Conservation (phyloP, 1,284 basidiomycete species). For the Lignosus rhinocerotis region DNA sequence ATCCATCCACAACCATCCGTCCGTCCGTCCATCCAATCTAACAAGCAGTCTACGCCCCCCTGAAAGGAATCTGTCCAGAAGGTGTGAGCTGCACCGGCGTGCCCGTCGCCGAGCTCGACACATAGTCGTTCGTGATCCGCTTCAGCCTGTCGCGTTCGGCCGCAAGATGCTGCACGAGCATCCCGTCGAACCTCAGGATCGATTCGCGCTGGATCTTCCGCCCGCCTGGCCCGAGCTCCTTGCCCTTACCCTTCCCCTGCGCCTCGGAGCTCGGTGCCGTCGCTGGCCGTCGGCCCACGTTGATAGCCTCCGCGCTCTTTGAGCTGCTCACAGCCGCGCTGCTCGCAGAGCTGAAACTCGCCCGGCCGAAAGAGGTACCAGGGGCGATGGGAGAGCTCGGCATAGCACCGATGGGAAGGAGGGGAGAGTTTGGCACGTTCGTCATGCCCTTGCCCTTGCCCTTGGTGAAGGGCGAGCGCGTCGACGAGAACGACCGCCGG, state of each 20-base stretch:
- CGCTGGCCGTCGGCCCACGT: constrained; percentile 15
- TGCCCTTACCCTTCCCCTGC: constrained; percentile 19
- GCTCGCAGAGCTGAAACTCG: constrained; percentile 11
- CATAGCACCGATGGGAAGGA: constrained; percentile 21
- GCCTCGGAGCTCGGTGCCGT: constrained; percentile 21
- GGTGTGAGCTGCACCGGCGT: constrained; percentile 15
- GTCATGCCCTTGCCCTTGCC: constrained; percentile 21
- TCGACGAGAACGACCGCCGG: constrained; percentile 25
- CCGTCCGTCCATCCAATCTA: neutral
- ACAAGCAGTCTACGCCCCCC: neutral
- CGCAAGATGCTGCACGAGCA: constrained; percentile 75
- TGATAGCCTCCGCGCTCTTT: neutral
- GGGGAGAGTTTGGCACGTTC: constrained; percentile 12
- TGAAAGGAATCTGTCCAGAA: constrained; percentile 7
- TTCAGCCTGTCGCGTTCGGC: constrained; percentile 71
- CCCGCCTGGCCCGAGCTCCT: constrained; percentile 27
- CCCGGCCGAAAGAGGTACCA: constrained; percentile 8
- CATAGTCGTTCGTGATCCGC: constrained; percentile 55
- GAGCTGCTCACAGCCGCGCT: constrained; percentile 21
- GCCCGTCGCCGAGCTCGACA: constrained; percentile 19
- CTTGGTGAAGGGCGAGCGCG: constrained; percentile 17
- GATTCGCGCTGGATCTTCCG: constrained; percentile 48
- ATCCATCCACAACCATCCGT: neutral
- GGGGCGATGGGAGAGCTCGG: constrained; percentile 18
- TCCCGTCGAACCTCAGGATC: constrained; percentile 64